Conservation (phyloP, 2,329 filamentous ascomycete species). For the Xylariomycetidae sp. region DNA sequence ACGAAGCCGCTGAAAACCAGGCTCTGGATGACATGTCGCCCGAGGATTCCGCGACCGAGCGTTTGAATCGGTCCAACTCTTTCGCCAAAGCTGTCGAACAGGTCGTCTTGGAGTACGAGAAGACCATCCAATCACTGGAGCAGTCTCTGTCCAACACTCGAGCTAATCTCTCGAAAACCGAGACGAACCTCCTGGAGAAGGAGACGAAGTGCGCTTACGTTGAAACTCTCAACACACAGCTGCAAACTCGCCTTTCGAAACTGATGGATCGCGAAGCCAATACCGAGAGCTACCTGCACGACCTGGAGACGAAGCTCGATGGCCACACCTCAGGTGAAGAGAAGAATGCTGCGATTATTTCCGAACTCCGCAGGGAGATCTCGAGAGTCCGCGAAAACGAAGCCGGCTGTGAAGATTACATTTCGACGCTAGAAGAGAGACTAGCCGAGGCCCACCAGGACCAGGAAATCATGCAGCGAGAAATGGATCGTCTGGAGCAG, state of each 20-base stretch:
- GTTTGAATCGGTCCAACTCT: slow-evolving; percentile 88
- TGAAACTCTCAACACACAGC: slow-evolving; percentile 85
- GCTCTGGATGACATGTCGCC: slow-evolving; percentile 55
- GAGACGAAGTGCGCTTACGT: slow-evolving; percentile 91
- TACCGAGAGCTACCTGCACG: slow-evolving; percentile 88
- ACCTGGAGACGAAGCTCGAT: slow-evolving; percentile 84
- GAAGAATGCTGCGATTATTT: slow-evolving; percentile 78
- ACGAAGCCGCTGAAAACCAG: slow-evolving; percentile 54
- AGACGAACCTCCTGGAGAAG: slow-evolving; percentile 82
- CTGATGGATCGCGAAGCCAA: slow-evolving; percentile 84
- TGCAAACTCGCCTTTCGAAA: slow-evolving; percentile 87
- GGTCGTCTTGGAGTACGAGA: slow-evolving; percentile 95
- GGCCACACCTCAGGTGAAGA: slow-evolving; percentile 88
- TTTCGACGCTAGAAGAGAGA: slow-evolving; percentile 90
- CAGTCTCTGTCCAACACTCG: slow-evolving; percentile 86
- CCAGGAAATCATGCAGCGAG: slow-evolving; percentile 91
- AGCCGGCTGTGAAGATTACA: slow-evolving; percentile 87
- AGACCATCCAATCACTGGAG: slow-evolving; percentile 92
- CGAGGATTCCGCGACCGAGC: slow-evolving; percentile 75
- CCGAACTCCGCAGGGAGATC: slow-evolving; percentile 87
- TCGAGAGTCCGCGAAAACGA: slow-evolving; percentile 84
- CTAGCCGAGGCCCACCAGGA: slow-evolving; percentile 95
- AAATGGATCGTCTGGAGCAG: slow-evolving; percentile 89
- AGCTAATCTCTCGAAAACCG: slow-evolving; percentile 72
- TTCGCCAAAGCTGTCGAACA: slow-evolving; percentile 95